phyloP scores from a whole-genome alignment of 2,329 filamentous ascomycete genomes.

The Sporothrix humicola region DNA sequence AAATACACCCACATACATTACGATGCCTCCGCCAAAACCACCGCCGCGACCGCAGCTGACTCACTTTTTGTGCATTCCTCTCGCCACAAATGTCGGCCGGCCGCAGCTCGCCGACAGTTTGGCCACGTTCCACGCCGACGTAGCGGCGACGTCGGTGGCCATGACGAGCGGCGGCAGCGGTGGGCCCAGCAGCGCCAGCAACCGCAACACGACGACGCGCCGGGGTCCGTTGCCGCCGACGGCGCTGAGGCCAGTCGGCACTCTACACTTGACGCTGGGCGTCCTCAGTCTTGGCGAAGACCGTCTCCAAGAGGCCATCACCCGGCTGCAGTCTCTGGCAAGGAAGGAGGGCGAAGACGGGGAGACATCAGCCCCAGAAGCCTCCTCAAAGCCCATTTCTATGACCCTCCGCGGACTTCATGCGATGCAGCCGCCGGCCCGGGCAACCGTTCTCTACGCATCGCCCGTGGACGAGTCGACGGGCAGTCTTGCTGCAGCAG shows the following conservation, averaged over 20 bases:
- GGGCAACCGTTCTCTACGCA: slow-evolving; percentile 68
- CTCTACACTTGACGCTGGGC: slow-evolving; percentile 84
- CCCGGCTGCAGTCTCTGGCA: slow-evolving; percentile 50
- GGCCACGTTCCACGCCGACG: slow-evolving; percentile 64
- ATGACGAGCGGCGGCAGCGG: slow-evolving; percentile 44
- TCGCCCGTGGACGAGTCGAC: slow-evolving; percentile 59
- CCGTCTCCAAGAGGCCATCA: slow-evolving; percentile 50
- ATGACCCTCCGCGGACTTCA: slow-evolving; percentile 61
- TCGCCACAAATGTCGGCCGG: slow-evolving; percentile 65
- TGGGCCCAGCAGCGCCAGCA: slow-evolving; percentile 36
- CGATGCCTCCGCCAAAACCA: slow-evolving; percentile 19
- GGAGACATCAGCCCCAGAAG: background rate
- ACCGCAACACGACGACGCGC: slow-evolving; percentile 36
- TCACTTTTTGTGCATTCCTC: slow-evolving; percentile 78
- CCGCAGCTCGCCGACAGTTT: slow-evolving; percentile 70
- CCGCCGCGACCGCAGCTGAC: slow-evolving; percentile 50
- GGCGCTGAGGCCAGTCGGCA: slow-evolving; percentile 77
- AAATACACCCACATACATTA: background rate
- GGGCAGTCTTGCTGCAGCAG: slow-evolving; percentile 54
- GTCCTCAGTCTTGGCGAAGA: slow-evolving; percentile 73
- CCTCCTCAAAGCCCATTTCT: slow-evolving; percentile 39
- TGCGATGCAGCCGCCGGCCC: slow-evolving; percentile 63
- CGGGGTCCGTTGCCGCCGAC: slow-evolving; percentile 60
- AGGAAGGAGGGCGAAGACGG: background rate
- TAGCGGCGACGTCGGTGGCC: slow-evolving; percentile 47